Evolutionary conservation across 495 filamentous ascomycete species (phyloP), one percentile per base, ranked within the genome.

Genomic region (Pseudomonodictys pantanalensis): DNA sequence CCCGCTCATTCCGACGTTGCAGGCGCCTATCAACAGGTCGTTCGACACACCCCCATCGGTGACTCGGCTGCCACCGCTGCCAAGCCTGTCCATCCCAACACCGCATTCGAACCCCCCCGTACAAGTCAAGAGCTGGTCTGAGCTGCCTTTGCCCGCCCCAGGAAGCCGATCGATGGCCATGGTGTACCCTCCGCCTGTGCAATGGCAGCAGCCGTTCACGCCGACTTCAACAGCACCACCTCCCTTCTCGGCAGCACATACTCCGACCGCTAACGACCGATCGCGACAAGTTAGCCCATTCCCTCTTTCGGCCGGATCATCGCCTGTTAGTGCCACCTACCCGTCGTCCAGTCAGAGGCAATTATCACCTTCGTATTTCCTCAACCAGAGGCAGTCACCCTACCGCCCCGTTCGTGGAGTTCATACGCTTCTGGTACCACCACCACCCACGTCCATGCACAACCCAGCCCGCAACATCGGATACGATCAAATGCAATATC

Each of bases 401-500:
- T 98, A 97, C 73, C 88, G 87, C 58, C 93, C 93, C 3, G 85
- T 98, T 25, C 87, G 92, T 51, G 81, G 86, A 51, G 89, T 97
- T 49, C 90, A 91, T 60, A 95, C 90, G 2, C 79, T 98, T 18
- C 79, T 97, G 17, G 89, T 93, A 26, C 93, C 92, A 11, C 90
- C 93, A 47, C 89, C 91, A 0, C 89, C 89, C 12, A 79, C 83
- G 0, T 88, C 90, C 10, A 80, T 95, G 44, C 83, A 91, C 45
- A 85, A 89, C 61, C 86, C 88, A 56, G 69, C 83, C 69, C 78
- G 78, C 58, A 76, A 74, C 57, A 61, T 87, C 70, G 70, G 81
- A 53, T 76, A 87, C 70, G 77, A 90, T 64, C 89, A 96, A 74
- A 96, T 98, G 91, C 93, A 96, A 67, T 98, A 97, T 64, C 92